A percentile compares a stretch with the other conserved stretches of the same genome.
Conservation (phyloP, 306 rosid genomes). For the Vigna nakashimae region DNA sequence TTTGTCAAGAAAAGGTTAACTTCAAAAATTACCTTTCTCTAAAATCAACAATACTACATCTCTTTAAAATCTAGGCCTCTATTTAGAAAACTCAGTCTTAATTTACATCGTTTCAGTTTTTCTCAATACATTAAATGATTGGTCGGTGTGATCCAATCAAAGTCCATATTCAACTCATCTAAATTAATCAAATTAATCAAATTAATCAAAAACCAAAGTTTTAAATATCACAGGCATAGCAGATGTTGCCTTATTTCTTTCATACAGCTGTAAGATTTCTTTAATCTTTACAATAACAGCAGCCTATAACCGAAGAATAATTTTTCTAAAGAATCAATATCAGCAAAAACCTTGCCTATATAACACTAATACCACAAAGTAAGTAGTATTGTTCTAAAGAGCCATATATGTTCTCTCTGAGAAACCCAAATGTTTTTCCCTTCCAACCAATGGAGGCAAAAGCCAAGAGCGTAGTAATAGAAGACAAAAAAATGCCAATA, state of each 20-base stretch:
- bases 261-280: slow-evolving; percentile 44
- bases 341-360: slow-evolving; percentile 41
- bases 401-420: slow-evolving; percentile 25
- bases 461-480: slow-evolving; percentile 33
- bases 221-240: slow-evolving; percentile 37
- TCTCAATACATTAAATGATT: background rate
- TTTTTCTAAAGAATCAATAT: slow-evolving; percentile 46
- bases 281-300: slow-evolving; percentile 44
- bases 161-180: slow-evolving; percentile 19
- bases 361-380: slow-evolving; percentile 20
- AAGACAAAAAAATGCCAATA: slow-evolving; percentile 8
- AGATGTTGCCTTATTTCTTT: slow-evolving; percentile 40
- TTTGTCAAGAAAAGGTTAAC: background rate
- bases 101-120: background rate
- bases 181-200: slow-evolving; percentile 38
- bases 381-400: slow-evolving; percentile 33
- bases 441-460: slow-evolving; percentile 39
- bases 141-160: background rate
- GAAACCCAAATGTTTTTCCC: slow-evolving; percentile 36
- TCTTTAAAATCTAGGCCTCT: background rate
- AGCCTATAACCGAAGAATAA: slow-evolving; percentile 36
- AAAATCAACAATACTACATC: background rate
- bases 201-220: slow-evolving; percentile 1
- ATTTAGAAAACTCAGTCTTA: background rate
- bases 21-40: background rate